A percentile compares a stretch with the other conserved stretches of the same genome.
These are phyloP conservation scores for Tillandsia leiboldiana DNA, from an alignment of 176 grass and related monocot species.

Conservation along the genomic window DNA sequence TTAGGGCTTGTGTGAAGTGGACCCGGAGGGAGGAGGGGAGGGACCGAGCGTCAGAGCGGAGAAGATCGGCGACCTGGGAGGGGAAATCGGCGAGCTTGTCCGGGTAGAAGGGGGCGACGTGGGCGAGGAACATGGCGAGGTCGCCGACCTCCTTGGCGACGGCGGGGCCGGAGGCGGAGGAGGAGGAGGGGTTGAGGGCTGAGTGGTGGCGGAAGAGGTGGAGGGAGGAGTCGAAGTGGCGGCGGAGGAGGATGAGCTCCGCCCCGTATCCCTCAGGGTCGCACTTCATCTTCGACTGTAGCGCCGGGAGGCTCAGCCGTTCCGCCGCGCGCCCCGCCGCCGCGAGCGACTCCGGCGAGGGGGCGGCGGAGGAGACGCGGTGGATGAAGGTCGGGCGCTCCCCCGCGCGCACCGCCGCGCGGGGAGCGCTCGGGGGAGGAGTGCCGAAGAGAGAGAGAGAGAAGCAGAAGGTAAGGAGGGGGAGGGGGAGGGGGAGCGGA, in stretches of 20 bases:
- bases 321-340: slow-evolving; percentile 41
- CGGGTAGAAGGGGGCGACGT: too few relatives aligned
- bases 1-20: slow-evolving; percentile 68
- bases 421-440: too few relatives aligned
- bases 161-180: slow-evolving; percentile 32
- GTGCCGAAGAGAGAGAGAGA: background rate
- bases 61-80: slow-evolving; percentile 44
- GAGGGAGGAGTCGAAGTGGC: slow-evolving; percentile 88
- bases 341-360: slow-evolving; percentile 54
- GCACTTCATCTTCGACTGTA: slow-evolving; percentile 93
- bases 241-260: slow-evolving; percentile 57
- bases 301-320: slow-evolving; percentile 46
- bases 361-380: slow-evolving; percentile 4
- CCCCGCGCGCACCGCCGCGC: slow-evolving; percentile 9
- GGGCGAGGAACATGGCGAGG: too few relatives aligned
- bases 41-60: slow-evolving; percentile 45
- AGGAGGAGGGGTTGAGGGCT: slow-evolving; percentile 39
- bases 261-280: slow-evolving; percentile 81
- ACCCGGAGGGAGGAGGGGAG: slow-evolving; percentile 52
- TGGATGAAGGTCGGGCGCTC: slow-evolving; percentile 1
- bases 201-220: slow-evolving; percentile 66
- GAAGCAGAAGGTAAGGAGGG: background rate
- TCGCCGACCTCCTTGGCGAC: too few relatives aligned
- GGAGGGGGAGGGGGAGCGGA: too few relatives aligned
- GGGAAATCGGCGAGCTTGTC: too few relatives aligned